These are phyloP conservation scores for Apodospora peruviana DNA, from an alignment of 495 filamentous ascomycete genomes.

Conservation along the genomic window DNA sequence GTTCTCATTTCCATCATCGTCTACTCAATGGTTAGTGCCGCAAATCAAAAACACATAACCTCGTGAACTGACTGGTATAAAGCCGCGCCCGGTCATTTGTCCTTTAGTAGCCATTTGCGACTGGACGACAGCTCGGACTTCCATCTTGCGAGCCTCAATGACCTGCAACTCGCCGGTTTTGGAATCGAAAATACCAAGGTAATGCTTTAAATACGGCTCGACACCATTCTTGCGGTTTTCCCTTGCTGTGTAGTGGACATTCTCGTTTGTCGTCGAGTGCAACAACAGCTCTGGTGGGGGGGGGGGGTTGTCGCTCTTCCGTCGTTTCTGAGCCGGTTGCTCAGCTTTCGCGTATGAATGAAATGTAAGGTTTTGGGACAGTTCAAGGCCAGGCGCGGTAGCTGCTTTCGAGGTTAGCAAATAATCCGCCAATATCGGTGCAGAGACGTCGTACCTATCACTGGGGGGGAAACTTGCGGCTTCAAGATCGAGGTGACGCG, in stretches of 20 bases:
- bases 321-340: constrained; percentile 33
- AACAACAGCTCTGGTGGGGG: constrained; percentile 59
- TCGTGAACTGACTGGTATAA: constrained; percentile 33
- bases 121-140: constrained; percentile 59
- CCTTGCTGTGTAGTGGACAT: constrained; percentile 73
- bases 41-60: not conserved
- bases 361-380: constrained; percentile 52
- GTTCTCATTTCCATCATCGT: constrained; percentile 55
- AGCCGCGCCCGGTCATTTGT: constrained; percentile 30
- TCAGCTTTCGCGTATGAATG: constrained; percentile 57
- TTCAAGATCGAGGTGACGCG: constrained; percentile 55
- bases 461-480: constrained; percentile 54
- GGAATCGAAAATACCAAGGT: constrained; percentile 80
- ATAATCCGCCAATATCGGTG: not conserved
- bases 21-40: constrained; percentile 31
- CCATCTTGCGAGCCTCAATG: constrained; percentile 68
- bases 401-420: constrained; percentile 37
- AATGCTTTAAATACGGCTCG: constrained; percentile 71
- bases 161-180: constrained; percentile 65
- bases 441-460: constrained; percentile 50
- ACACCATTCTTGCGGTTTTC: constrained; percentile 60
- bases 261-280: constrained; percentile 69
- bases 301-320: constrained; percentile 38
- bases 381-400: constrained; percentile 59
- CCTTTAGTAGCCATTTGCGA: constrained; percentile 41